Evolutionary conservation across 2,329 filamentous ascomycete species (phyloP), one percentile per base, ranked within the genome.

Genomic region (Pyrenochaeta sp.): DNA sequence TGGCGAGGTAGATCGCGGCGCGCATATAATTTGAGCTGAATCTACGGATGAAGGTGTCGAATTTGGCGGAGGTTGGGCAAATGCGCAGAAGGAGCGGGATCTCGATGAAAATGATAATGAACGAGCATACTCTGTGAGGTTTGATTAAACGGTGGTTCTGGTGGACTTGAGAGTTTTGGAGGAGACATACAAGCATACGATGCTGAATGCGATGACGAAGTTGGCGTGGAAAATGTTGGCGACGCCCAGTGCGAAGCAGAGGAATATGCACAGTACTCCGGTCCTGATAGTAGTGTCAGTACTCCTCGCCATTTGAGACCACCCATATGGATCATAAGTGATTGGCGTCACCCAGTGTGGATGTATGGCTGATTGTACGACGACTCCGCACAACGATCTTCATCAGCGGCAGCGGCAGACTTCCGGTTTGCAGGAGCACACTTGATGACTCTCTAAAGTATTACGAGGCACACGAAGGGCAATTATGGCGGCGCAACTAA

Each of bases 11-110:
- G 75, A 96, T 90, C 56, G 83, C 90, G 22, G 94, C 94, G 80
- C 95, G 93, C 89, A 95, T 96, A 83, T 93, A 98, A 84, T 97
- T 98, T 58, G 93, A 96, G 64, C 92, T 92, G 83, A 99, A 91
- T 73, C 87, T 90, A 79, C 94, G 93, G 79, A 99, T 94, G 77
- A 93, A 90, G 66, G 82, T 83, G 78, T 99, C 95, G 81, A 99
- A 99, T 65, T 86, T 88, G 64, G 89, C 80, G 13, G 94, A 98
- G 5, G 95, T 99, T 57, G 95, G 95, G 83, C 95, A 99, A 82
- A 99, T 97, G 80, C 95, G 91, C 61, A 99, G 89, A 56, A 99
- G 91, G 58, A 98, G 89, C 28, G 95, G 95, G 19, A 99, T 90
- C 79, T 99, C 82, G 66, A 83, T 80, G 72, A 84, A 83, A 70